Conservation (phyloP, 768 basidiomycete species). For the Sarcodon sp. region DNA sequence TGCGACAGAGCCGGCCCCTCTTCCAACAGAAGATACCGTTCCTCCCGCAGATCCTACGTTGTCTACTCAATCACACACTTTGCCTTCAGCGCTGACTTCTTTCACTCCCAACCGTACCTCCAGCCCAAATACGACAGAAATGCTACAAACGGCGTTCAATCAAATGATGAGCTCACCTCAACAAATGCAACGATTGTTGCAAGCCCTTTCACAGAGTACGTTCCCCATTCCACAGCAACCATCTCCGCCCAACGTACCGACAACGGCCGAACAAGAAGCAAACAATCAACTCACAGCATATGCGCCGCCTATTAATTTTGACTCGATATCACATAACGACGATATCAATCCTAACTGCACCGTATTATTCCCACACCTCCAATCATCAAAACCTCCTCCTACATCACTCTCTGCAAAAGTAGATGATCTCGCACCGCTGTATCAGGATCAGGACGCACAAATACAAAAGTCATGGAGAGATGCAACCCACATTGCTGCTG, state of each 20-base stretch:
- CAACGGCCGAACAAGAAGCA: not conserved
- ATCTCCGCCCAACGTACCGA: not conserved
- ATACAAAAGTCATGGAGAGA: slow-evolving; percentile 46
- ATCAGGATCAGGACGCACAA: slow-evolving; percentile 23
- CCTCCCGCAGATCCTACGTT: not conserved
- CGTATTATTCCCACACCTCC: slow-evolving; percentile 8
- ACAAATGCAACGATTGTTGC: slow-evolving; percentile 43
- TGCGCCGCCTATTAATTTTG: slow-evolving; percentile 1
- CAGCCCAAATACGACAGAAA: slow-evolving; percentile 25
- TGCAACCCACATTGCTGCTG: slow-evolving; percentile 53
- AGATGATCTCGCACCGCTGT: slow-evolving; percentile 15
- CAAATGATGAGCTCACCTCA: slow-evolving; percentile 35
- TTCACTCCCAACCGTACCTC: slow-evolving; percentile 1
- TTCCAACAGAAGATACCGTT: slow-evolving; percentile 1
- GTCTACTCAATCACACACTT: too few relatives aligned
- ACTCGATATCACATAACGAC: slow-evolving; percentile 1
- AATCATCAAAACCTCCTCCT: slow-evolving; percentile 7
- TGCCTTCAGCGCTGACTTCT: not conserved
- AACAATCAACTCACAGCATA: slow-evolving; percentile 4
- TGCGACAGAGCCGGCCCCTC: slow-evolving; percentile 1
- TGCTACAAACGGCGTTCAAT: slow-evolving; percentile 37
- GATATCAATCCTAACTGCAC: slow-evolving; percentile 6
- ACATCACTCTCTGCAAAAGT: slow-evolving; percentile 6
- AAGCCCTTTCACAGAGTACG: slow-evolving; percentile 13
- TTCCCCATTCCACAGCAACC: slow-evolving; percentile 5